Evolutionary conservation across 2,329 filamentous ascomycete genomes (phyloP), one percentile per base, ranked within the genome.

Genomic region (Laburnicola sp.): DNA sequence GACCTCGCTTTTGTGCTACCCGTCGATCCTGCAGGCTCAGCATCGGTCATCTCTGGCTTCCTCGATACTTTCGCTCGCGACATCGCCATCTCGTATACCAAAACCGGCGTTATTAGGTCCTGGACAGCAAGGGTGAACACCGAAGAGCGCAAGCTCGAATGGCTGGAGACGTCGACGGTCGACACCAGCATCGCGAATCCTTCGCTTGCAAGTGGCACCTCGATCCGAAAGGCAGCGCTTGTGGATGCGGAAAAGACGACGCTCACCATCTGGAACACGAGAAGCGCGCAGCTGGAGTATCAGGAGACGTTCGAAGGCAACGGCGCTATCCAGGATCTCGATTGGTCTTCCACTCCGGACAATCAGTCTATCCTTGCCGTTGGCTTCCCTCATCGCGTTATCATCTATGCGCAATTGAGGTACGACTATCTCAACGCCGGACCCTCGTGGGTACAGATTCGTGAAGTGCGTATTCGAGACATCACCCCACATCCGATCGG

Each of bases 341-440:
- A 96, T 70, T 97, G 93, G 93, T 93, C 91, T 0, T 93, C 89
- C 2, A 96, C 92, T 0, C 91, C 91, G 0, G 90, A 96, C 69
- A 86, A 85, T 42, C 91, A 96, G 65, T 93, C 89, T 1, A 91
- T 97, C 48, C 78, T 97, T 21, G 90, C 92, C 1, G 89, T 97
- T n/a, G 91, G 92, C 0, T 96, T 96, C 65, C 86, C 87, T n/a
- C 89, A 92, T 58, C 85, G 88, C 50, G 87, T 97, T 4, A 75
- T 95, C 27, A 79, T 97, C 2, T 81, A 96, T 25, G 87, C 88
- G 4, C 91, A 97, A 67, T 86, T 96, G 75, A 87, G 92, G 9
- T 97, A 94, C 66, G 91, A 96, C 71, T 96, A 96, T 68, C 79
- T 96, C 16, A 91, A 92, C 63, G 87, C 89, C 54, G 88, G 88